Percentiles rank a stretch among this genome's conserved stretches.
These are phyloP conservation scores for Suhomyces coccinellae DNA, from an alignment of 1,139 yeast species.

Conservation along the genomic window DNA sequence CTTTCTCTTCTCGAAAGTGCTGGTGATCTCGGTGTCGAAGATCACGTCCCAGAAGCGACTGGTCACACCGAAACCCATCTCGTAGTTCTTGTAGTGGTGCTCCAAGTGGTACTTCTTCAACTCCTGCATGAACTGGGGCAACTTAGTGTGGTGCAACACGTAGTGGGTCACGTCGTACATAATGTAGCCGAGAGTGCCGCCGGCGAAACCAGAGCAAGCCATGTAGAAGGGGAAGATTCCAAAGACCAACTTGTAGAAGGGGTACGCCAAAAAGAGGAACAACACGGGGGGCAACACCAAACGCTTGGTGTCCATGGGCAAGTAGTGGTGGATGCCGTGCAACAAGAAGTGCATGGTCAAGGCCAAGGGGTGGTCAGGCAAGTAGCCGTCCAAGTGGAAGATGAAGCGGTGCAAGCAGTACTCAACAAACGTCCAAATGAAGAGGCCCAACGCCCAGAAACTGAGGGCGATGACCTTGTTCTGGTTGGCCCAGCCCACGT, in stretches of 20 bases:
- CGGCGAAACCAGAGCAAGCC: constrained; percentile 72
- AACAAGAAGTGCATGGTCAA: constrained; percentile 82
- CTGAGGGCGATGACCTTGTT: constrained; percentile 38
- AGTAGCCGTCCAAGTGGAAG: constrained; percentile 83
- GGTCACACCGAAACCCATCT: constrained; percentile 95
- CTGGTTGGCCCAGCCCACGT: constrained; percentile 42
- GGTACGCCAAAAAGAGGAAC: constrained; percentile 50
- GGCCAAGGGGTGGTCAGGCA: constrained; percentile 78
- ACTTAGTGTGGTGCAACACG: constrained; percentile 78
- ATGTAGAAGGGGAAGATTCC: constrained; percentile 42
- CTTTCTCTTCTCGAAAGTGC: constrained; percentile 36
- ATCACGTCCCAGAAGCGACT: constrained; percentile 91
- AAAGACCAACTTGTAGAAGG: constrained; percentile 44
- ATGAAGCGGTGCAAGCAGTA: constrained; percentile 85
- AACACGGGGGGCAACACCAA: constrained; percentile 95
- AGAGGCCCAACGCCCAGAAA: constrained; percentile 63
- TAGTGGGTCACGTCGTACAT: constrained; percentile 86
- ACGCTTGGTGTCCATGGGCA: constrained; percentile 94
- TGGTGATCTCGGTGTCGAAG: constrained; percentile 65
- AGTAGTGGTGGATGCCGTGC: constrained; percentile 95
- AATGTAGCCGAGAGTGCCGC: constrained; percentile 92
- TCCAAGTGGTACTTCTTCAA: constrained; percentile 89
- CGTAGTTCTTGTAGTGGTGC: constrained; percentile 96
- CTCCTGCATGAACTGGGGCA: constrained; percentile 75
- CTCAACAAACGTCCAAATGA: constrained; percentile 91